phyloP scores from a whole-genome alignment of 2,329 filamentous ascomycete species.

The Hypoxylon sp. region DNA sequence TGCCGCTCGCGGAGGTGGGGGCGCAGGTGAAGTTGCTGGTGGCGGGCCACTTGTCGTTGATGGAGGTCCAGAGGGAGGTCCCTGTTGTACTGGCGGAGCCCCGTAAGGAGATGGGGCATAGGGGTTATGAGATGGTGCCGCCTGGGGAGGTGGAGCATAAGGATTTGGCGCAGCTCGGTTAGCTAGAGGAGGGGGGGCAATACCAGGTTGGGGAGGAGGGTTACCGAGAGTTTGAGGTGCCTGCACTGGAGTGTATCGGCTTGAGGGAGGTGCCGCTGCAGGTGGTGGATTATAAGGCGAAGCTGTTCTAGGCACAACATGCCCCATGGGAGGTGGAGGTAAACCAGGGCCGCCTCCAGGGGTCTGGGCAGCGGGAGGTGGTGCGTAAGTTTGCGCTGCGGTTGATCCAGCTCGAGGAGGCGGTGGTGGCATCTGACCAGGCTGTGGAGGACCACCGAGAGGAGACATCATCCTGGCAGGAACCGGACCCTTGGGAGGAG shows the following conservation, averaged over 20 bases:
- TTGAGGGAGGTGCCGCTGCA: slow-evolving; percentile 71
- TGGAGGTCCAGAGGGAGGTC: slow-evolving; percentile 52
- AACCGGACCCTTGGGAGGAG: slow-evolving; percentile 76
- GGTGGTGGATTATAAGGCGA: slow-evolving; percentile 90
- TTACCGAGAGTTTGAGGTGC: slow-evolving; percentile 62
- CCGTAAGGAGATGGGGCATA: slow-evolving; percentile 69
- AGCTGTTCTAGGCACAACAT: slow-evolving; percentile 71
- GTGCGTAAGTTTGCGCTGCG: slow-evolving; percentile 70
- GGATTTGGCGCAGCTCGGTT: slow-evolving; percentile 57
- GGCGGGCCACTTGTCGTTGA: slow-evolving; percentile 52
- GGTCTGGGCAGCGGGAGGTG: slow-evolving; percentile 58
- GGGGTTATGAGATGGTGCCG: slow-evolving; percentile 57
- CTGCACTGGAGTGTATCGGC: slow-evolving; percentile 77
- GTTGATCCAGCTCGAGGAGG: slow-evolving; percentile 64
- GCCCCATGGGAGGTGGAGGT: slow-evolving; percentile 55
- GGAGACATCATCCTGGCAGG: slow-evolving; percentile 78
- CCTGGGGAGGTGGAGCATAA: slow-evolving; percentile 60
- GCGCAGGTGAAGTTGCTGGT: slow-evolving; percentile 49
- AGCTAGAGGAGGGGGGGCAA: slow-evolving; percentile 47
- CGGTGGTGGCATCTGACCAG: slow-evolving; percentile 54
- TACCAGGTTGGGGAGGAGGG: slow-evolving; percentile 47
- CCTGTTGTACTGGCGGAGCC: slow-evolving; percentile 51
- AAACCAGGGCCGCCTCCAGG: slow-evolving; percentile 42
- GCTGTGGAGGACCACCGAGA: slow-evolving; percentile 63
- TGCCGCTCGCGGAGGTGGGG: slow-evolving; percentile 57